phyloP scores from a whole-genome alignment of 441 rosid genomes.

The Croton laevigatus region DNA sequence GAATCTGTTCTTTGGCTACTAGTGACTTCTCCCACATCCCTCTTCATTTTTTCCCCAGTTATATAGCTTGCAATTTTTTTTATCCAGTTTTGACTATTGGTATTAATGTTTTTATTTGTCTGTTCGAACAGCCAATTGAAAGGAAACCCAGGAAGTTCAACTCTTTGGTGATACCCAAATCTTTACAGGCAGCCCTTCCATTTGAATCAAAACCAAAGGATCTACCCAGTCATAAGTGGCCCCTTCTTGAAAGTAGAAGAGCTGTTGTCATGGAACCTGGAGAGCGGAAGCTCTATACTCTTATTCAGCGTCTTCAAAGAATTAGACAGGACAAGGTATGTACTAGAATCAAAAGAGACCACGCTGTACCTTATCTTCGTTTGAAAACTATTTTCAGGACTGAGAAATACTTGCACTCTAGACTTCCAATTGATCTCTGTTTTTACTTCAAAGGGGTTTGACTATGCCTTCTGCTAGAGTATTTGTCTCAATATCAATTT shows the following conservation, averaged over 20 bases:
- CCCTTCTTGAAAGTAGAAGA: constrained; percentile 53
- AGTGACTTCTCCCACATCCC: background rate
- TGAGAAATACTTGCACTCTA: background rate
- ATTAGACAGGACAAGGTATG: constrained; percentile 61
- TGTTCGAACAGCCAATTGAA: constrained; percentile 58
- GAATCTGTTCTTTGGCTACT: too few species aligned
- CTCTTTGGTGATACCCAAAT: constrained; percentile 64
- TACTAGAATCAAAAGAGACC: background rate
- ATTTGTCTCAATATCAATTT: background rate
- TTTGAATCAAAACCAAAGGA: constrained; percentile 79
- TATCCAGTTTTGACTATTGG: background rate
- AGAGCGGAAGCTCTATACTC: constrained; percentile 48
- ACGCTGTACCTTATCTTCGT: background rate
- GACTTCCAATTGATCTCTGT: background rate
- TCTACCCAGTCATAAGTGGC: constrained; percentile 41
- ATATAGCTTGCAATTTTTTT: background rate
- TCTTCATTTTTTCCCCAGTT: background rate
- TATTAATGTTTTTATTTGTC: constrained; percentile 15
- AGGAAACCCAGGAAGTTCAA: constrained; percentile 73
- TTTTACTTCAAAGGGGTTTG: background rate
- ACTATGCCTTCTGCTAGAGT: background rate
- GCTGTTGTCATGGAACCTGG: constrained; percentile 77
- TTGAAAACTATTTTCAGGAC: background rate
- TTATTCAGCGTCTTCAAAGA: constrained; percentile 57
- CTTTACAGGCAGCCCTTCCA: constrained; percentile 67